Base-by-base conservation (phyloP, 768 basidiomycete genomes). In the Phallus indusiatus region DNA sequence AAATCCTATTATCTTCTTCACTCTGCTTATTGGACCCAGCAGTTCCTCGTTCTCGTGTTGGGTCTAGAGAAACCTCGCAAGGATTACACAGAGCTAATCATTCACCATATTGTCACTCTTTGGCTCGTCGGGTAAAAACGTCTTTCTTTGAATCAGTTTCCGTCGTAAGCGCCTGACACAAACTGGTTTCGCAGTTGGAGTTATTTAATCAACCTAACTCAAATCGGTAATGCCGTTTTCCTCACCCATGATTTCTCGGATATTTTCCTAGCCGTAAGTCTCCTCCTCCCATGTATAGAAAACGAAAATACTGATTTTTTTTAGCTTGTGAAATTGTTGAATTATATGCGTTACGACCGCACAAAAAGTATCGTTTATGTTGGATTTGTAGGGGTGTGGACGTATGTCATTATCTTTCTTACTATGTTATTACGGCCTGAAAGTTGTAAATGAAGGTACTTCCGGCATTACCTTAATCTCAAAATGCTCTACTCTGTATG, bases 181-280 rank as follows among this genome's bases (percentile, higher is more conserved):
- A 21, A 10, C 24, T 54, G 3, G 18, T 63, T 56, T 14, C 21
- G 24, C 67, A 92, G 90, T 37, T 91, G 91, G 90, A 92, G 90
- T 64, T 90, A 92, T 66, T 64, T 85, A 34, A 61, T 84, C 63
- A 94, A 91, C 71, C 47, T 92, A 55, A 97, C 94, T 0, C 71
- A 81, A 54, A 94, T 98, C 47, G 96, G 96, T 10, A 88, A 90
- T 63, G 87, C 93, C 5, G 81, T 99, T 28, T 98, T 86, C 66
- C 79, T 94, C 73, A 96, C 93, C 69, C 98, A 98, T 96, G 96
- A 99, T 74, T 78, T 94, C 18, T 92, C 94, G 0, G 96, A 99
- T 68, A 73, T 83, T 35, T 90, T 88, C 71, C 77, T 99, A 12
- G 93, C 90, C 12, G 87, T 92, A 63, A 63, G 87, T 74, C 24